Percentiles rank a stretch among this genome's conserved stretches.
Conservation (phyloP, 176 grass and related monocot genomes). For the Phragmites australis region DNA sequence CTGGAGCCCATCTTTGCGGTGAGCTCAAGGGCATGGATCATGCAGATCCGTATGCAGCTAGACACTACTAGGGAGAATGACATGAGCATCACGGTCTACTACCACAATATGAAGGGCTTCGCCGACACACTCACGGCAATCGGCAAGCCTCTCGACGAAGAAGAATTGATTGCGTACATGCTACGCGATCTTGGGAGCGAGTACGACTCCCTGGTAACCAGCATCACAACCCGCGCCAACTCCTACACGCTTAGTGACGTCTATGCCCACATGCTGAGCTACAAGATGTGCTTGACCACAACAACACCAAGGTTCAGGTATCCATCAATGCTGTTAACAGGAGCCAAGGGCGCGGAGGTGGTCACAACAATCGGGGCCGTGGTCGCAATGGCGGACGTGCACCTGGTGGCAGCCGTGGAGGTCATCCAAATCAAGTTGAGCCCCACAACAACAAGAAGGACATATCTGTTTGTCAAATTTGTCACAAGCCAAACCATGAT, state of each 20-base stretch:
- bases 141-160: neutral
- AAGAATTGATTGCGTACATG: no score
- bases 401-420: no score
- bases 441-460: no score
- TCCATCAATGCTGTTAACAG: neutral
- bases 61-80: neutral
- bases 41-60: neutral
- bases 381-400: no score
- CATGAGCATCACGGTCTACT: neutral
- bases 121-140: neutral
- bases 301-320: neutral
- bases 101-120: neutral
- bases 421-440: no score
- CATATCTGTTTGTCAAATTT: no score
- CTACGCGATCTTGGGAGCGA: neutral
- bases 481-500: neutral
- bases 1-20: neutral
- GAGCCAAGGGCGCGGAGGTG: neutral
- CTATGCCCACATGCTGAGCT: neutral
- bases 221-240: neutral
- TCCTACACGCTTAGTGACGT: neutral
- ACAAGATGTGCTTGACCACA: neutral
- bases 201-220: neutral
- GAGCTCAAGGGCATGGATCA: neutral
- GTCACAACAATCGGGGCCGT: neutral